Base-by-base conservation (phyloP, 1,139 yeast species). In the Yamadazyma blattariae region DNA sequence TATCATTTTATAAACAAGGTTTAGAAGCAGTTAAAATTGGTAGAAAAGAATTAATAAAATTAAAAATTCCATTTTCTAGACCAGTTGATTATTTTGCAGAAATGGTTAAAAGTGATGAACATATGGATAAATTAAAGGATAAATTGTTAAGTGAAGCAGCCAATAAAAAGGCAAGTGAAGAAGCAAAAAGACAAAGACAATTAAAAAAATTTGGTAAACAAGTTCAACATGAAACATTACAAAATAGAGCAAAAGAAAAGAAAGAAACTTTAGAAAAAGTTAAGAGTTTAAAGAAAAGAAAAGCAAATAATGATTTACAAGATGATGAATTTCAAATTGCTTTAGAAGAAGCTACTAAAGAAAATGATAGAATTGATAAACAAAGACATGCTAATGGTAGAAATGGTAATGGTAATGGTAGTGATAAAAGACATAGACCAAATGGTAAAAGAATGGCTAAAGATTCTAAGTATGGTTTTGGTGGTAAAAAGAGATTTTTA, bases 31-130 rank as follows among this genome's bases (percentile, higher is more conserved):
- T 84, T 24, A 65, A 74, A 40, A 76, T 74, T 51, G 96, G 88
- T 25, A 82, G 92, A 55, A 64, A 73, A 34, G 74, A 76, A 33
- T 71, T 90, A 34, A 59, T 72, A 38, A 78, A 77, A 57, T 71
- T 82, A 48, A 82, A 82, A 54, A 80, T 89, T 17, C 92, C 97
- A 39, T 92, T 92, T 59, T 74, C 95, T 26, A 79, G 99, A 60
- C 99, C 99, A 20, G 67, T 79, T 52, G 99, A 92, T 59, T 92
- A 87, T 61, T 92, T 92, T 65, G 99, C 99, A 9, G 99, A 92
- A 64, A 92, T 92, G 99, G 87, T 89, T 44, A 92, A 92, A 69
- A 83, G 90, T 41, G 99, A 92, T 60, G 97, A 89, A 59, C 99
- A 92, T 61, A 92, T 92, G 99, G 97, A 89, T 56, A 87, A 80